Conservation (phyloP, 2,329 filamentous ascomycete genomes). For the Rutstroemia sp. region DNA sequence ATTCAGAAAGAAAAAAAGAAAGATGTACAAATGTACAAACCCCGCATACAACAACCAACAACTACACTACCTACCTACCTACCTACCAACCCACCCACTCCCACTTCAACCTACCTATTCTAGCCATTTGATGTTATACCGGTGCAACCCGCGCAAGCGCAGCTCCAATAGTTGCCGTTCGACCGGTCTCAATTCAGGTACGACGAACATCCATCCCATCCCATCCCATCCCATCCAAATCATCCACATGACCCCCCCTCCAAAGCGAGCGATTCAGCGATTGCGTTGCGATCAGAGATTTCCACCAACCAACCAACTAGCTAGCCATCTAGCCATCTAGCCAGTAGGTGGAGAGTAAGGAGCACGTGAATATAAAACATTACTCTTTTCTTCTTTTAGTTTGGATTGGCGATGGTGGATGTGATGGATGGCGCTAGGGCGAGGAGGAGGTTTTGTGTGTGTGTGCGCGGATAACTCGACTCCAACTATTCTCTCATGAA, state of each 20-base stretch:
- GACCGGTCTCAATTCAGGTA: not conserved
- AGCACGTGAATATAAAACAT: not conserved
- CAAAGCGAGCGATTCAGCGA: not conserved
- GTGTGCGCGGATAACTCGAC: too few relatives aligned
- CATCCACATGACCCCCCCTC: not conserved
- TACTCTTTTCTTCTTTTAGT: not conserved
- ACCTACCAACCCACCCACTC: not conserved
- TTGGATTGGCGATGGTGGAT: not conserved
- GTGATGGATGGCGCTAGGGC: too few relatives aligned
- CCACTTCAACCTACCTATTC: too few relatives aligned
- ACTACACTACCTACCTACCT: not conserved
- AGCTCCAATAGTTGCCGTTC: not conserved
- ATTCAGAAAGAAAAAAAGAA: too few relatives aligned
- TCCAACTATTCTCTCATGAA: too few relatives aligned
- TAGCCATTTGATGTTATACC: not conserved
- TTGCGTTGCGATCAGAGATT: not conserved
- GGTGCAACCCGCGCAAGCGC: not conserved
- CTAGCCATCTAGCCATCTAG: not conserved
- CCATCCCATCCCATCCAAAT: not conserved
- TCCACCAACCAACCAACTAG: not conserved
- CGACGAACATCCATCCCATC: not conserved
- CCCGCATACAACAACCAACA: not conserved
- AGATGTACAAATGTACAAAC: too few relatives aligned
- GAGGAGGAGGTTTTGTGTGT: too few relatives aligned
- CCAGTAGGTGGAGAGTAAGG: not conserved